Evolutionary conservation across 2,329 filamentous ascomycete species (phyloP), one percentile per base, ranked within the genome.

Genomic region (Ascocoryne sarcoides): DNA sequence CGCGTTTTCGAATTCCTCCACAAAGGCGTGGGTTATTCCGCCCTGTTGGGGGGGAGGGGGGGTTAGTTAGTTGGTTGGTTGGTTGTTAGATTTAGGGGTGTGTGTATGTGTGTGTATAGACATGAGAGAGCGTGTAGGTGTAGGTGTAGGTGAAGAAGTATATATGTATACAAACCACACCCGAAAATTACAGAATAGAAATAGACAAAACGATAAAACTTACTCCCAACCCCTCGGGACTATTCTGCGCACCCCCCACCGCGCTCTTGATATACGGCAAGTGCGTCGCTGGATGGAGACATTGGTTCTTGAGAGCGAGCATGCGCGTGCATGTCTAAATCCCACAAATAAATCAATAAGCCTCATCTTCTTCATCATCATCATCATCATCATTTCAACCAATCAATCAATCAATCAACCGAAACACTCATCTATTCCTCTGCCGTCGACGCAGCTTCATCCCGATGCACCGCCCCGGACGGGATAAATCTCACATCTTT

Each of bases 11-110:
- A 88, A 87, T 50, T 84, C 73, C 16, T 72, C 69, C 2, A 88
- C 70, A 47, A 87, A 87, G 0, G 68, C 78, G 55, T 88, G 82
- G 0, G 79, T 79, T 37, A 81, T 73, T 0, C 73, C 80, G 36
- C 70, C 67, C 79, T 76, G 16, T 9, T n/a, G n/a, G n/a, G n/a
- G n/a, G n/a, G n/a, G n/a, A n/a, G n/a, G n/a, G n/a, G n/a, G n/a
- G n/a, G n/a, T n/a, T n/a, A n/a, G n/a, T n/a, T n/a, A n/a, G n/a
- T n/a, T n/a, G n/a, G n/a, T n/a, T n/a, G n/a, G n/a, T n/a, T n/a
- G n/a, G n/a, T n/a, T n/a, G n/a, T n/a, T n/a, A n/a, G n/a, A n/a
- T n/a, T n/a, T n/a, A n/a, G n/a, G n/a, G n/a, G n/a, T n/a, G n/a
- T n/a, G n/a, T n/a, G n/a, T n/a, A n/a, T n/a, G n/a, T n/a, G n/a